A percentile compares a stretch with the other conserved stretches of the same genome.
Evolutionary conservation across 495 filamentous ascomycete species (phyloP).

Genomic region (Jackrogersella minutella): DNA sequence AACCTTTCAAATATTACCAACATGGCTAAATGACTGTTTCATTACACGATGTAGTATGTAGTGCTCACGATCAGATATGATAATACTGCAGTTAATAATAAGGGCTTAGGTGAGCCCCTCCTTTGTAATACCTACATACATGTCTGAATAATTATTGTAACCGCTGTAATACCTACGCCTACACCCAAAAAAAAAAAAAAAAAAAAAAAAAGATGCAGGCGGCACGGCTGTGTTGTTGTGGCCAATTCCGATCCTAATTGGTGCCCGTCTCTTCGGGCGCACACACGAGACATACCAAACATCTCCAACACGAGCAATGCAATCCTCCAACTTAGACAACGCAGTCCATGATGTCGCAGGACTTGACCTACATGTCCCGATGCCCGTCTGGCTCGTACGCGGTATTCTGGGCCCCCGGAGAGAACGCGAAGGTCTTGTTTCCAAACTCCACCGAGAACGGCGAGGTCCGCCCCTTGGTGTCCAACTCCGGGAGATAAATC

Average conservation of each 20-base stretch:
- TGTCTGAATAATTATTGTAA: conserved; percentile 20
- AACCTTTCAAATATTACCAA: background rate
- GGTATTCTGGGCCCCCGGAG: background rate
- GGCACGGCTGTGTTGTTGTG: conserved; percentile 1
- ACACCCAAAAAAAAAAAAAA: background rate
- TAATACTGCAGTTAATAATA: background rate
- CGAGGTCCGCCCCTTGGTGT: conserved; percentile 32
- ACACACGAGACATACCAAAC: background rate
- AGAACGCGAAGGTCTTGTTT: background rate
- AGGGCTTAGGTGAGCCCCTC: conserved; percentile 6
- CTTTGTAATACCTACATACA: background rate
- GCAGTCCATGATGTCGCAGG: background rate
- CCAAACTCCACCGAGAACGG: background rate
- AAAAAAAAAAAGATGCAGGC: no score
- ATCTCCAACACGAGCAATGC: background rate
- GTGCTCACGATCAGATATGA: background rate
- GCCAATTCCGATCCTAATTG: background rate
- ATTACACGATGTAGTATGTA: background rate
- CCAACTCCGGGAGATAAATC: conserved; percentile 1
- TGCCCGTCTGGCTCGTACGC: conserved; percentile 29
- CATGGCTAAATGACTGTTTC: background rate
- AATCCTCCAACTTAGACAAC: background rate
- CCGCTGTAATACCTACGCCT: background rate
- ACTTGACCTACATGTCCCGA: background rate
- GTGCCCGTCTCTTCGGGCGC: background rate